Percentiles rank a stretch among this genome's conserved stretches.
These are phyloP conservation scores for Ceratocystis papillata DNA, from an alignment of 2,329 filamentous ascomycete species.

Conservation along the genomic window DNA sequence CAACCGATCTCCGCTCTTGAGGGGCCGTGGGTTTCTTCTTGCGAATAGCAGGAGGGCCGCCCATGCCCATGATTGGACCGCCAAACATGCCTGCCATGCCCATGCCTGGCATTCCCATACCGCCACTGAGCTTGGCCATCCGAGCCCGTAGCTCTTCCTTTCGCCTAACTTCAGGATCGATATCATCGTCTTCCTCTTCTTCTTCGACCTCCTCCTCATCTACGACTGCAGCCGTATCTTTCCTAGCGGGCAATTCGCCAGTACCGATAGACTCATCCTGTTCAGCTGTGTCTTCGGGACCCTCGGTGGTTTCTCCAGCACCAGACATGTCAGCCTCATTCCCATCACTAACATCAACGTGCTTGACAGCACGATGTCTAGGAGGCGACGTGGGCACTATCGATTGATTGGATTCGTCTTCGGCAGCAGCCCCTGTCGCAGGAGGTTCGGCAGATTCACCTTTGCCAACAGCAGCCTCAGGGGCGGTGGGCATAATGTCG, in stretches of 20 bases:
- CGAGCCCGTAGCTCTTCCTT: constrained; percentile 82
- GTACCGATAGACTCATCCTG: constrained; percentile 60
- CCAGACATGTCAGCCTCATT: constrained; percentile 57
- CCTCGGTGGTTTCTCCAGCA: constrained; percentile 53
- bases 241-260: constrained; percentile 43
- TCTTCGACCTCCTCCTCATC: constrained; percentile 40
- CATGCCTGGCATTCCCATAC: constrained; percentile 95
- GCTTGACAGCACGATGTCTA: constrained; percentile 36
- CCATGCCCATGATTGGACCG: constrained; percentile 54
- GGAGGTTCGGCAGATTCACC: constrained; percentile 40
- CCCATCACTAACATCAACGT: constrained; percentile 39
- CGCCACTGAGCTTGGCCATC: constrained; percentile 98
- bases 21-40: constrained; percentile 42
- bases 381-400: constrained; percentile 43
- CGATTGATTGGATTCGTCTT: constrained; percentile 36
- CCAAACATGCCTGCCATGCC: constrained; percentile 93
- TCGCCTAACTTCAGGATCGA: constrained; percentile 76
- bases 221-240: not conserved
- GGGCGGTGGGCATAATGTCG: constrained; percentile 28
- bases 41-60: constrained; percentile 39
- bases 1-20: constrained; percentile 34
- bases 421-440: constrained; percentile 34
- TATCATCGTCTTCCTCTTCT: constrained; percentile 62
- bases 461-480: constrained; percentile 30
- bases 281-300: constrained; percentile 51